Percentiles rank a stretch among this genome's conserved stretches.
phyloP scores from a whole-genome alignment of 2,329 filamentous ascomycete genomes.

The Penicillium nordicum region DNA sequence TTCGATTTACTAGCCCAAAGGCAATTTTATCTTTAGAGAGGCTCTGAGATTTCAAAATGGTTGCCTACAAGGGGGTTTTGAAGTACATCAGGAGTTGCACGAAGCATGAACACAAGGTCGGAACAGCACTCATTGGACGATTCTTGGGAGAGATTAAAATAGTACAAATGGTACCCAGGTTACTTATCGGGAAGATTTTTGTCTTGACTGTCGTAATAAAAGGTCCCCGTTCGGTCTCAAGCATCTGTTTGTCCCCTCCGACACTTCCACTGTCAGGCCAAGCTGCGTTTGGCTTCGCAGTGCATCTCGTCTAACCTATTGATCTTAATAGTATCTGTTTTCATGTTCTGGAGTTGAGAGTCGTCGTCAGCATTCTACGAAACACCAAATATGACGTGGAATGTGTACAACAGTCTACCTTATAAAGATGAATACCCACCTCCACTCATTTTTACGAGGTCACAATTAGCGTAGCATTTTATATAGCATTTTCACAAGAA shows the following conservation, averaged over 20 bases:
- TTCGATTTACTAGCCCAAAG: neutral
- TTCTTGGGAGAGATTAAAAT: conserved; percentile 10
- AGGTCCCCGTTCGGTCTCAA: neutral
- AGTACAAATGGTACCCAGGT: neutral
- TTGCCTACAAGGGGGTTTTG: neutral
- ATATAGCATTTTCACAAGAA: too few relatives aligned
- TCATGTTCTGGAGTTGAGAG: too few relatives aligned
- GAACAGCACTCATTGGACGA: conserved; percentile 17
- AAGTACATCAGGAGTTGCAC: conserved; percentile 4
- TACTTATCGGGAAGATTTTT: conserved; percentile 3
- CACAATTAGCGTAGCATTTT: too few relatives aligned
- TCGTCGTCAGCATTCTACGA: conserved; percentile 1
- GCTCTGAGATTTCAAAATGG: neutral
- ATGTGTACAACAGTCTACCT: neutral
- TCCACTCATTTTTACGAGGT: too few relatives aligned
- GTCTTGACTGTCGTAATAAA: conserved; percentile 3
- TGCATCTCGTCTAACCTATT: neutral
- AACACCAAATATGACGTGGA: neutral
- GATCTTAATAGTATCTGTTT: neutral
- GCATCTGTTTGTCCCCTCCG: conserved; percentile 14
- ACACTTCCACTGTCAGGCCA: conserved; percentile 6
- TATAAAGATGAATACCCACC: too few relatives aligned
- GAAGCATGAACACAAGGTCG: conserved; percentile 10
- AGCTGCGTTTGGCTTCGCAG: neutral
- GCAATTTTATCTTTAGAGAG: neutral